A percentile compares a stretch with the other conserved stretches of the same genome.
Conservation (phyloP, 495 filamentous ascomycete genomes). For the Annulohypoxylon stygium region DNA sequence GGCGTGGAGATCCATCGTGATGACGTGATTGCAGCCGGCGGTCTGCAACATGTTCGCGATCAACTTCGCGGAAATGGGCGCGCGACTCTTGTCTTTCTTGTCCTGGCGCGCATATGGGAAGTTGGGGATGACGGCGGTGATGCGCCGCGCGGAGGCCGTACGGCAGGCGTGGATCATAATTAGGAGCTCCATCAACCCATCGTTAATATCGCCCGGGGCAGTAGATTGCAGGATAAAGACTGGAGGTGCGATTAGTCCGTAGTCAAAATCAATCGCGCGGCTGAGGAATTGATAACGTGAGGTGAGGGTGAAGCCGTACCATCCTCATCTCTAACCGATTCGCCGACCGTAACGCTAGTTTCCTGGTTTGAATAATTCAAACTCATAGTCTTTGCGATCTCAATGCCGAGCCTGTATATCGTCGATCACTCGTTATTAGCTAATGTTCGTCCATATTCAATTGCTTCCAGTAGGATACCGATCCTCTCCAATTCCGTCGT, state of each 20-base stretch:
- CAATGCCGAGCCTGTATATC: slow-evolving; percentile 82
- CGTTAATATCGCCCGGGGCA: slow-evolving; percentile 95
- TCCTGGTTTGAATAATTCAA: slow-evolving; percentile 98
- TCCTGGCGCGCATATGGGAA: slow-evolving; percentile 99
- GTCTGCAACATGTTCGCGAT: slow-evolving; percentile 99
- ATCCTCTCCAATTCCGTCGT: slow-evolving; percentile 40
- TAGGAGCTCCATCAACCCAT: slow-evolving; percentile 97
- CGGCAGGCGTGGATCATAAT: slow-evolving; percentile 99
- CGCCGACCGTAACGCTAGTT: slow-evolving; percentile 95
- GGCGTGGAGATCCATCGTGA: slow-evolving; percentile 88
- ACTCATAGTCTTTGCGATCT: slow-evolving; percentile 92
- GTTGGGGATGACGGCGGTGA: slow-evolving; percentile 94
- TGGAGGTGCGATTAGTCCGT: slow-evolving; percentile 34
- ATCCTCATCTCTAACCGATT: slow-evolving; percentile 97
- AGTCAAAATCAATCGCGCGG: slow-evolving; percentile 15
- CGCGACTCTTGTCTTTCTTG: slow-evolving; percentile 95
- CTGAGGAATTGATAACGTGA: neutral
- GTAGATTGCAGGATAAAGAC: slow-evolving; percentile 98
- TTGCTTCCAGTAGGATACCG: slow-evolving; percentile 11
- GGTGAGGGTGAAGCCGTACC: slow-evolving; percentile 61
- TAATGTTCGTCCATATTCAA: slow-evolving; percentile 19
- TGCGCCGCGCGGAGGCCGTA: slow-evolving; percentile 91
- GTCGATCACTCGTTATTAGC: slow-evolving; percentile 43
- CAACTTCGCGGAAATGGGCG: slow-evolving; percentile 90
- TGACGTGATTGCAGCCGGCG: slow-evolving; percentile 87